Base-by-base conservation (phyloP, 257 asterid genomes). In the Nicotiana otophora region DNA sequence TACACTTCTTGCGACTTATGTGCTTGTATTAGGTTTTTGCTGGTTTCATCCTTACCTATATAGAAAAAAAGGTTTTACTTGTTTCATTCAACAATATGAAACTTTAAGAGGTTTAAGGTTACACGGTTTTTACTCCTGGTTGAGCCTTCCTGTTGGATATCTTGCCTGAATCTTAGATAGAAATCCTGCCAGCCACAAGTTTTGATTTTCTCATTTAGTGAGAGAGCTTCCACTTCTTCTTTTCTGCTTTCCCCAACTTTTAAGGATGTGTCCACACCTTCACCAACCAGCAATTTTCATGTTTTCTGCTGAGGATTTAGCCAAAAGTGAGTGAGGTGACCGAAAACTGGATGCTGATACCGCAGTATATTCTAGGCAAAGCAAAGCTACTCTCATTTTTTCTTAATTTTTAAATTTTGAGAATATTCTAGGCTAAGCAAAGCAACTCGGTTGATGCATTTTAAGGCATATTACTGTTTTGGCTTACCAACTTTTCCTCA, bases 1-100 rank as follows among this genome's bases (percentile, higher is more conserved):
- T 96, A 91, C 2, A 91, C 23, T 81, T 46, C 78, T 57, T 23
- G 46, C 53, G 15, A 26, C 63, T 15, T 34, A 28, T 51, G 80
- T 75, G 80, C 80, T 75, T 75, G 12, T 51, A 51, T 51, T 75
- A 51, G 42, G 42, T 51, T 42, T 75, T 75, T 14, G 16, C 63
- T 51, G 15, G 28, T 75, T 75, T 75, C 42, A 75, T 26, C 42
- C 46, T 42, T 8, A 8, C 48, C 48, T 42, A 42, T 42, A 7
- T 7, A 42, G 1, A 39, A 5, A 36, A 7, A 39, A 42, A 42
- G 11, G 11, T 7, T 75, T 75, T 7, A 46, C 61, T 72, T 46
- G 39, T 72, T 72, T 72, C 61, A 75, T 26, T 61, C 46, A 26
- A 75, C 63, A 48, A 26, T 74, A 48, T 48, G 63, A 26, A 30